Evolutionary conservation across 2,329 filamentous ascomycete species (phyloP).

Genomic region (Ophiostoma himal-ulmi): DNA sequence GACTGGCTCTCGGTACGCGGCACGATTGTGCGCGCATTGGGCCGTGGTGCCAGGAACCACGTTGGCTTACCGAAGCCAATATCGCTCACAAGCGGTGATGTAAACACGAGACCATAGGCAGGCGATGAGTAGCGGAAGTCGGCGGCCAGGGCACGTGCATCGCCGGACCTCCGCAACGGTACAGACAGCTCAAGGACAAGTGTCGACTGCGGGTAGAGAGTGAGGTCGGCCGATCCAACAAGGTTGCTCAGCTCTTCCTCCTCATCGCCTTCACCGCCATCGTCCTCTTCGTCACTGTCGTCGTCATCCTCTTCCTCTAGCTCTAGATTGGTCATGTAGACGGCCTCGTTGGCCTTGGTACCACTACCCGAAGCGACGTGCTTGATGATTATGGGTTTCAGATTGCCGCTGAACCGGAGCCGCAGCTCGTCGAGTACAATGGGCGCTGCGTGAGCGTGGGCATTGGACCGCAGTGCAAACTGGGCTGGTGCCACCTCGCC

Average conservation of each 20-base stretch:
- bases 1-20: slow-evolving; percentile 46
- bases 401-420: slow-evolving; percentile 52
- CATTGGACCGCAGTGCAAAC: slow-evolving; percentile 51
- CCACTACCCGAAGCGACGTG: slow-evolving; percentile 31
- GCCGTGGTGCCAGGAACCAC: slow-evolving; percentile 43
- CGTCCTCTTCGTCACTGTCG: not conserved
- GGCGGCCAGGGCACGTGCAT: slow-evolving; percentile 60
- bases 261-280: slow-evolving; percentile 23
- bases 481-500: slow-evolving; percentile 56
- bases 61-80: slow-evolving; percentile 31
- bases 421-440: slow-evolving; percentile 47
- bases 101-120: slow-evolving; percentile 62
- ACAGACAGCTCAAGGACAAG: slow-evolving; percentile 66
- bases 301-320: slow-evolving; percentile 22
- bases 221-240: slow-evolving; percentile 50
- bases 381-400: slow-evolving; percentile 50
- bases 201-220: slow-evolving; percentile 59
- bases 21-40: slow-evolving; percentile 42
- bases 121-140: slow-evolving; percentile 58
- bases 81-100: slow-evolving; percentile 46
- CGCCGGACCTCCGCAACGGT: slow-evolving; percentile 74
- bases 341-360: not conserved
- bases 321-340: not conserved
- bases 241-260: slow-evolving; percentile 1
- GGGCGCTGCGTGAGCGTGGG: slow-evolving; percentile 47